Base-by-base conservation (phyloP, 148 eudicot genomes). In the Persicaria maculosa region DNA sequence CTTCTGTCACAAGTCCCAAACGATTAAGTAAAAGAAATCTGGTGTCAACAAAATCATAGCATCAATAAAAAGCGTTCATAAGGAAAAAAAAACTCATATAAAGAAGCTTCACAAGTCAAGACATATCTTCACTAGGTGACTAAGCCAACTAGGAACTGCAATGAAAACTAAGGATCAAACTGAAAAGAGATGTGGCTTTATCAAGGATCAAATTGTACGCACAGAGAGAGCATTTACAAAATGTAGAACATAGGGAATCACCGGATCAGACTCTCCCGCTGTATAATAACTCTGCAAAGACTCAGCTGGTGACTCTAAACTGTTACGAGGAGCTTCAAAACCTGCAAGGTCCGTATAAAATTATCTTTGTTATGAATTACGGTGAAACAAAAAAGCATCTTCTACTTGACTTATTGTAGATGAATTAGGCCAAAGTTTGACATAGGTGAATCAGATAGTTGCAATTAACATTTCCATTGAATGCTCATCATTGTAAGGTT, bases 301-400 rank as follows among this genome's bases (percentile, higher is more conserved):
- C 79, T 85, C 97, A n/a, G 79, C 76, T 59, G 88, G 85, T 67
- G 86, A 74, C 46, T 96, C 97, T 80, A 92, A 80, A 75, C 99
- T 92, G 81, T 92, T 92, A 59, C 94, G 89, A 75, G 97, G 99
- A 85, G 99, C 92, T 59, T 89, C 96, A 36, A 90, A 71, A 73
- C 90, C 97, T 92, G 88, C 77, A 80, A 16, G 20, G 17, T 43
- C 47, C 9, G 46, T 43, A 14, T 43, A 65, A 0, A 65, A 5
- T 12, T 0, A 65, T 8, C 46, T 65, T 65, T 46, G 14, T 8
- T 36, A 36, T 64, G 19, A 64, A 47, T 14, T 4, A 47, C 52
- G 12, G 7, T 70, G 73, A 9, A 15, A 2, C 9, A 6, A 17
- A 22, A 10, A 16, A 70, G n/a, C 53, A 7, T 17, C 68, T 62